Evolutionary conservation across 441 rosid species (phyloP).

Genomic region (Gossypium trilobum): DNA sequence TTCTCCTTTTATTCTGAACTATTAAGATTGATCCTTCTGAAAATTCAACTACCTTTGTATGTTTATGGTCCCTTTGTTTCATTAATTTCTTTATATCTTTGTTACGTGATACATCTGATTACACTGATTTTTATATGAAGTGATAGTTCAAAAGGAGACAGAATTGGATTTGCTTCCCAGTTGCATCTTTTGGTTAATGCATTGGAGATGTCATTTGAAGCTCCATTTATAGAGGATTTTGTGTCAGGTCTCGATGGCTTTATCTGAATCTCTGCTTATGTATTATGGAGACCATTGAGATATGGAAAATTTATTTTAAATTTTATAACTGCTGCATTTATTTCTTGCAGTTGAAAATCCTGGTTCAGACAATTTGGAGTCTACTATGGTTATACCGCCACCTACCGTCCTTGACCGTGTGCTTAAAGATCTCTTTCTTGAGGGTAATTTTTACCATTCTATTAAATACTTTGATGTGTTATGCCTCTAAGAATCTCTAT

Average conservation of each 20-base stretch:
- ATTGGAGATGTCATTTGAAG: constrained; percentile 54
- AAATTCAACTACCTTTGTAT: neutral
- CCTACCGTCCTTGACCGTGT: constrained; percentile 81
- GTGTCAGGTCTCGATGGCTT: constrained; percentile 62
- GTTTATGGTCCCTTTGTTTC: constrained; percentile 16
- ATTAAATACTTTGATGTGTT: neutral
- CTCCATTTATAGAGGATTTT: constrained; percentile 91
- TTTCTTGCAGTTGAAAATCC: constrained; percentile 61
- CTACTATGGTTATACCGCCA: constrained; percentile 79
- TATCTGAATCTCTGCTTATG: constrained; percentile 13
- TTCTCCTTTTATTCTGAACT: constrained; percentile 11
- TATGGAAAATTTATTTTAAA: neutral
- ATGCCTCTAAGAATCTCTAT: neutral
- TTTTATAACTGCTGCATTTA: neutral
- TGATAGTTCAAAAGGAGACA: constrained; percentile 47
- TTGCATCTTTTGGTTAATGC: constrained; percentile 71
- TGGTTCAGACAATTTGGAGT: constrained; percentile 52
- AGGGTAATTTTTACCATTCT: constrained; percentile 36
- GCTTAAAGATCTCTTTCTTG: constrained; percentile 84
- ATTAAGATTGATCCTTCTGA: neutral
- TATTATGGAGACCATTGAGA: neutral
- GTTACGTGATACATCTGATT: constrained; percentile 10
- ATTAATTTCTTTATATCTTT: constrained; percentile 13
- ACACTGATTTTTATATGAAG: constrained; percentile 28
- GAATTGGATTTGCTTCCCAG: constrained; percentile 77